Conservation (phyloP, 192 early-diverging fungal species). For the Gamsiella multidivaricata region DNA sequence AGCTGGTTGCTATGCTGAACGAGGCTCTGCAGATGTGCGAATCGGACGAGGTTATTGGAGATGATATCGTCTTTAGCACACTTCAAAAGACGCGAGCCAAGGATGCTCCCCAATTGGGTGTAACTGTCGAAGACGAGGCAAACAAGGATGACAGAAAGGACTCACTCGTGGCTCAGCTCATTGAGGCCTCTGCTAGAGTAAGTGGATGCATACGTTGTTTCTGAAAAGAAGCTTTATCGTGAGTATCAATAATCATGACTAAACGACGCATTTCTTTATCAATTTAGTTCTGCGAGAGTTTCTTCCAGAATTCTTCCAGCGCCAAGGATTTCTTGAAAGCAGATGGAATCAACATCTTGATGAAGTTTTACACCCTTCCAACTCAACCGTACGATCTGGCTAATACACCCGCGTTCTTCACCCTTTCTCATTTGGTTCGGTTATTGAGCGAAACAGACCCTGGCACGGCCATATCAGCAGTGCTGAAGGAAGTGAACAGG, state of each 20-base stretch:
- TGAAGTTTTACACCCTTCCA: constrained; percentile 73
- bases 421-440: constrained; percentile 77
- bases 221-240: neutral
- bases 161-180: constrained; percentile 63
- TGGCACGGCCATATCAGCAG: constrained; percentile 60
- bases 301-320: constrained; percentile 83
- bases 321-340: constrained; percentile 78
- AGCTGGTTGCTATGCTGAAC: constrained; percentile 77
- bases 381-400: constrained; percentile 81
- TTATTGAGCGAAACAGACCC: constrained; percentile 75
- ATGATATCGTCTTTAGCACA: constrained; percentile 54
- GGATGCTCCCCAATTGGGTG: constrained; percentile 28
- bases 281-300: constrained; percentile 81
- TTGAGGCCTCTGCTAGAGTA: constrained; percentile 76
- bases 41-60: constrained; percentile 62
- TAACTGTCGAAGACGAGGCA: constrained; percentile 31
- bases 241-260: too few relatives aligned
- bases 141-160: constrained; percentile 67
- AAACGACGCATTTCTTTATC: neutral
- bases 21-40: constrained; percentile 71
- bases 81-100: constrained; percentile 26
- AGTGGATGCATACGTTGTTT: constrained; percentile 8
- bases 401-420: constrained; percentile 68
- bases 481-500: constrained; percentile 65
- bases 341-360: constrained; percentile 70